A percentile compares a stretch with the other conserved stretches of the same genome.
phyloP scores from a whole-genome alignment of 306 rosid species.

The Vigna nakashimae region DNA sequence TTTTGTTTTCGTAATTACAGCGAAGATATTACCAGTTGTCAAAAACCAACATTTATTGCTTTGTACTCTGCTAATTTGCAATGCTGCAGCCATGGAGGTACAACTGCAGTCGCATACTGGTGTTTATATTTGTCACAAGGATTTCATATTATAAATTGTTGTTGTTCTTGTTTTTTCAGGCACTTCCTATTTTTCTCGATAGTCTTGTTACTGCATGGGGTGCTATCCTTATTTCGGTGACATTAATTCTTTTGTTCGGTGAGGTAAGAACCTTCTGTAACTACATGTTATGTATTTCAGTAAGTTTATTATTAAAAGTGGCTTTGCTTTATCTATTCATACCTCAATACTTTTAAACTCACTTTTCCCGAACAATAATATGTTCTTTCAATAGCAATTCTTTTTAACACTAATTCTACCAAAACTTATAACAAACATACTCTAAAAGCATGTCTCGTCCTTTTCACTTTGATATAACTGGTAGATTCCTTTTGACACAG shows the following conservation, averaged over 20 bases:
- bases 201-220: conserved; percentile 64
- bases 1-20: conserved; percentile 44
- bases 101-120: conserved; percentile 3
- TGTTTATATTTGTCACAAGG: conserved; percentile 11
- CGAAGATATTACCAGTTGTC: conserved; percentile 58
- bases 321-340: background rate
- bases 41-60: conserved; percentile 61
- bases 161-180: conserved; percentile 33
- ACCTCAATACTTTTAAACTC: background rate
- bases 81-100: conserved; percentile 63
- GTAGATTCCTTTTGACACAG: background rate
- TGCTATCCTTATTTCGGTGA: conserved; percentile 57
- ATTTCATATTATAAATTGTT: conserved; percentile 13
- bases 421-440: background rate
- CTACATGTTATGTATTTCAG: conserved; percentile 4
- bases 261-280: conserved; percentile 47
- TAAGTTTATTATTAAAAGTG: background rate
- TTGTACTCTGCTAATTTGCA: conserved; percentile 55
- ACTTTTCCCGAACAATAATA: background rate
- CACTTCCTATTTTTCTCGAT: conserved; percentile 61
- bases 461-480: background rate
- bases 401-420: background rate
- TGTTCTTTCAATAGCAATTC: background rate
- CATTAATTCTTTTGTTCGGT: conserved; percentile 57
- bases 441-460: background rate